Base-by-base conservation (phyloP, 2,329 filamentous ascomycete species). In the Alternaria sp. region DNA sequence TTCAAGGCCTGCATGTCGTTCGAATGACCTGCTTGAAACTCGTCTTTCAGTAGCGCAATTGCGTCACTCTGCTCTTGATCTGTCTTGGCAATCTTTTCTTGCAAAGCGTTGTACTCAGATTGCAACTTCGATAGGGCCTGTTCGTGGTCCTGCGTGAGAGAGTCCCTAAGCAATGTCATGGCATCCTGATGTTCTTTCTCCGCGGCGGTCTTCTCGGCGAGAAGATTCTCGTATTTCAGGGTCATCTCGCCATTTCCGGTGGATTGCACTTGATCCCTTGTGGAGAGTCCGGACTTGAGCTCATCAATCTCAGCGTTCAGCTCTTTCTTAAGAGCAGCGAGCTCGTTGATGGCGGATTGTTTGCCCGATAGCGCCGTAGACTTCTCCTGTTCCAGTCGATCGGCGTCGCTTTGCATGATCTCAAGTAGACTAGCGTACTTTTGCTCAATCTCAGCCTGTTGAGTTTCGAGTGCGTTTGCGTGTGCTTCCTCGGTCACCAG, bases 1-100 rank as follows among this genome's bases (percentile, higher is more conserved):
- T 70, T 69, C 17, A 77, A 50, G 26, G 61, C 56, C 2, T 69
- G 43, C 23, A 77, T 32, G 25, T 76, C 68, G 13, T 69, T 75
- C 5, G 75, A 77, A 25, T 77, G 72, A 1, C 74, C 71, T 8
- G 74, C 68, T 32, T 71, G 69, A 36, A 79, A 69, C 43, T 78
- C 71, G 51, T 74, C 69, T 51, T 72, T 68, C 11, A 78, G 55
- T 17, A 76, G 59, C 19, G 71, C 71, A 32, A 80, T 74, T 10
- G 77, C 72, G 55, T 77, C 73, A 36, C 67, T 64, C 49, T 78
- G 75, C 52, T 77, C 74, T 60, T 75, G 65, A 43, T 80, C 75
- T 7, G 68, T 60, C 23, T 67, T 65, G 1, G 71, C 32, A 25
- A 77, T 61, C 45, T 69, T 69, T 15, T 72, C 57, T 25, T 76